Percentiles rank a stretch among this genome's conserved stretches.
Conservation (phyloP, 2,329 filamentous ascomycete genomes). For the Hypoxylon sp. region DNA sequence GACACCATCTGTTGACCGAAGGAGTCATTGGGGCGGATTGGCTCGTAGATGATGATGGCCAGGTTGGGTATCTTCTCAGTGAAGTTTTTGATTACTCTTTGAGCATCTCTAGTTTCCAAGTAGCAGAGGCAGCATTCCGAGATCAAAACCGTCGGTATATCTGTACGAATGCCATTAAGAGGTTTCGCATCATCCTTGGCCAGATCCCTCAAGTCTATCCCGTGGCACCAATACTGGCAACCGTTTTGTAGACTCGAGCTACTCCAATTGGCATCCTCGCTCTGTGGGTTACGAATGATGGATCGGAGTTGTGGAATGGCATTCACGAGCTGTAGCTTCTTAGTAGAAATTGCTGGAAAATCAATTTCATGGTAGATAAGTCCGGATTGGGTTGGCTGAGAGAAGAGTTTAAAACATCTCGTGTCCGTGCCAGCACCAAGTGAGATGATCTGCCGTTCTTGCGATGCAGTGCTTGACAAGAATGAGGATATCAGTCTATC, state of each 20-base stretch:
- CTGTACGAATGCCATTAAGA: constrained; percentile 58
- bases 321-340: constrained; percentile 67
- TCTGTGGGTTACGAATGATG: constrained; percentile 50
- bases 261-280: constrained; percentile 52
- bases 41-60: constrained; percentile 84
- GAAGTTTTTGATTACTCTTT: constrained; percentile 72
- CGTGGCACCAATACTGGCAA: constrained; percentile 65
- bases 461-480: constrained; percentile 54
- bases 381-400: constrained; percentile 49
- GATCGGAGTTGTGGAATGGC: constrained; percentile 54
- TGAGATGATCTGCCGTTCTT: constrained; percentile 80
- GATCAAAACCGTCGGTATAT: constrained; percentile 81
- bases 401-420: constrained; percentile 78
- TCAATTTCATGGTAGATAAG: constrained; percentile 92
- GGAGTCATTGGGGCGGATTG: constrained; percentile 80
- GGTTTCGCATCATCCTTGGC: constrained; percentile 32
- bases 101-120: constrained; percentile 71
- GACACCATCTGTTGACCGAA: constrained; percentile 93
- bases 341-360: constrained; percentile 76
- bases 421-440: constrained; percentile 95
- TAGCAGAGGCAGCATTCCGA: constrained; percentile 98
- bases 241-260: constrained; percentile 49
- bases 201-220: constrained; percentile 76
- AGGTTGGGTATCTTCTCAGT: constrained; percentile 58
- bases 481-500: constrained; percentile 80